Percentiles rank a stretch among this genome's conserved stretches.
These are phyloP conservation scores for Aureobasidium sp. DNA, from an alignment of 2,329 filamentous ascomycete genomes.

Conservation along the genomic window DNA sequence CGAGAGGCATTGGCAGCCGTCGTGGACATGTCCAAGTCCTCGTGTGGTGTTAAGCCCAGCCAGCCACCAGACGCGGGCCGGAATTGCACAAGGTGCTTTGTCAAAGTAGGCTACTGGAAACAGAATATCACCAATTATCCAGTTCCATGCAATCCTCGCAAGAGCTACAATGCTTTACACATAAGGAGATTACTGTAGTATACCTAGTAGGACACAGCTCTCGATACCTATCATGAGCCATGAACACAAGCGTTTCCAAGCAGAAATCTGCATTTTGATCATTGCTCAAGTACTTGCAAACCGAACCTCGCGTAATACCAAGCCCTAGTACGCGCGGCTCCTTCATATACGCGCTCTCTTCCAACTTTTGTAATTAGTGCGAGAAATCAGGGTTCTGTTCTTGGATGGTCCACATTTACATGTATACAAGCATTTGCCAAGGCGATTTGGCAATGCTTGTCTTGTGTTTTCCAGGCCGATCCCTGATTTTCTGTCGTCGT, in stretches of 20 bases:
- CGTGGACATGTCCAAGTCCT: background rate
- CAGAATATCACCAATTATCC: background rate
- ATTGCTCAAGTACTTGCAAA: background rate
- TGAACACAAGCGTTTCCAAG: background rate
- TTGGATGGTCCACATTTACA: background rate
- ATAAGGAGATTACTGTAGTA: background rate
- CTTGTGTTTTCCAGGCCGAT: background rate
- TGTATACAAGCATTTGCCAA: background rate
- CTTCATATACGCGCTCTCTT: background rate
- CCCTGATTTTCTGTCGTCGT: background rate
- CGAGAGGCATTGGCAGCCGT: background rate
- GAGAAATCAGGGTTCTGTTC: background rate
- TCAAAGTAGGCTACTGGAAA: background rate
- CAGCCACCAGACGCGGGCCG: background rate
- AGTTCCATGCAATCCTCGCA: background rate
- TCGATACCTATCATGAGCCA: background rate
- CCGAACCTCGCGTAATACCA: background rate
- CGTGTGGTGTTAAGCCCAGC: background rate
- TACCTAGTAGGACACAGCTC: background rate
- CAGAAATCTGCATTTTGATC: background rate
- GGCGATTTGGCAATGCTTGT: background rate
- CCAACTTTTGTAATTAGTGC: background rate
- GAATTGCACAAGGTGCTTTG: background rate
- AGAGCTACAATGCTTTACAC: background rate
- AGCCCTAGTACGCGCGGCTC: background rate